Evolutionary conservation across 495 filamentous ascomycete genomes (phyloP).

Genomic region (Astrocystis sublimbata): DNA sequence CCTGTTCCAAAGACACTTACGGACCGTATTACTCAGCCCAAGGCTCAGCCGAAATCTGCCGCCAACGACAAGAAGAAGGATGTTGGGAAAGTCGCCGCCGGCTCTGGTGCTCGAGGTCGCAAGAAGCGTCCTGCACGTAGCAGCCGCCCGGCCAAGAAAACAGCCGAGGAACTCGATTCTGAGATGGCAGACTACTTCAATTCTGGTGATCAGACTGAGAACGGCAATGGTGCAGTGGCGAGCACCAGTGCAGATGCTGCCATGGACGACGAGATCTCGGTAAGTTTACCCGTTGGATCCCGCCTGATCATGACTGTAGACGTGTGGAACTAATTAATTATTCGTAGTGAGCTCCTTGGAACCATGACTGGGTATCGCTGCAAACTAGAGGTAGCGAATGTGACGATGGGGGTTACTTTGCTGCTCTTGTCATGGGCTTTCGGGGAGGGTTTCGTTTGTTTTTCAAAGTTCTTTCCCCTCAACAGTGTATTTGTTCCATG

Average conservation of each 20-base stretch:
- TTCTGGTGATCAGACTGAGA: conserved; percentile 38
- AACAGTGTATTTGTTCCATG: neutral
- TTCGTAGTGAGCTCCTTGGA: neutral
- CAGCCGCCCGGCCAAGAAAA: conserved; percentile 80
- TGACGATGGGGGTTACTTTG: neutral
- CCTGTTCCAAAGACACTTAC: conserved; percentile 72
- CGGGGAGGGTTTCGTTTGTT: no score
- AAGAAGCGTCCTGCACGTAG: conserved; percentile 54
- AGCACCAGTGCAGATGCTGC: conserved; percentile 47
- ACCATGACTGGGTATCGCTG: neutral
- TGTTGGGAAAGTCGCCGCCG: conserved; percentile 39
- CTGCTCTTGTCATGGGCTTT: neutral
- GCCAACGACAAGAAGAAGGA: conserved; percentile 64
- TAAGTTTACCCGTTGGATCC: no score
- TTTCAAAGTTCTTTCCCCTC: no score
- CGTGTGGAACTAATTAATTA: conserved; percentile 3
- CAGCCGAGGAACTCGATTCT: conserved; percentile 85
- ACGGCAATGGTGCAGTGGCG: conserved; percentile 44
- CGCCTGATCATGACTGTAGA: neutral
- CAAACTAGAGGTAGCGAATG: neutral
- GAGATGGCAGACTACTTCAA: conserved; percentile 94
- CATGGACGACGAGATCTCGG: conserved; percentile 54
- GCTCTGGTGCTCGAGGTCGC: conserved; percentile 51
- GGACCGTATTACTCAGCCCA: conserved; percentile 75
- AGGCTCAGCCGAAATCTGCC: conserved; percentile 81